Conservation (phyloP, 257 asterid species). For the Paraleonurus japonicus region DNA sequence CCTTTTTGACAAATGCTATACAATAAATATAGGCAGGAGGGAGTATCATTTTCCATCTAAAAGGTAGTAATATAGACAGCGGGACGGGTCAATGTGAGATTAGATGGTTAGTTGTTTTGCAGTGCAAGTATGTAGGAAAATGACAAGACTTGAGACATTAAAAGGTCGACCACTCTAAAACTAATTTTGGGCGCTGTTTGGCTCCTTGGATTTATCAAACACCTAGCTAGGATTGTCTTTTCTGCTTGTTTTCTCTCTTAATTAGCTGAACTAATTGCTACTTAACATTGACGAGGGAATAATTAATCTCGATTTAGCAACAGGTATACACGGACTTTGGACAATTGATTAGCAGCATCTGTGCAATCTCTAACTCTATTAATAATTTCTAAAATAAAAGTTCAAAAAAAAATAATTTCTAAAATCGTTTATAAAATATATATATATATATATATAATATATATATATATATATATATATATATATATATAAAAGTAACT, state of each 20-base stretch:
- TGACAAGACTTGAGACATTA: constrained; percentile 27
- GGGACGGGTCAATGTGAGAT: constrained; percentile 4
- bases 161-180: not conserved
- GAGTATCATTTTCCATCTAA: no score
- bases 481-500: no score
- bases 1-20: no score
- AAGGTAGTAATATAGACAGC: no score
- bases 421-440: no score
- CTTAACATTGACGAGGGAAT: not conserved
- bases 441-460: no score
- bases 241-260: not conserved
- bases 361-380: no score
- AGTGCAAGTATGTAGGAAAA: constrained; percentile 17
- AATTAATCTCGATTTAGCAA: not conserved
- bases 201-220: constrained; percentile 22
- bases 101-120: constrained; percentile 25
- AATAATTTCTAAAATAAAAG: no score
- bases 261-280: not conserved
- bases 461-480: no score
- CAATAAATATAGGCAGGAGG: no score
- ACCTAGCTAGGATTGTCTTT: not conserved
- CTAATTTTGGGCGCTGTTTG: not conserved
- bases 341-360: not conserved
- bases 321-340: not conserved
- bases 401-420: no score